Base-by-base conservation (phyloP, 257 asterid genomes). In the Primulina eburnea region DNA sequence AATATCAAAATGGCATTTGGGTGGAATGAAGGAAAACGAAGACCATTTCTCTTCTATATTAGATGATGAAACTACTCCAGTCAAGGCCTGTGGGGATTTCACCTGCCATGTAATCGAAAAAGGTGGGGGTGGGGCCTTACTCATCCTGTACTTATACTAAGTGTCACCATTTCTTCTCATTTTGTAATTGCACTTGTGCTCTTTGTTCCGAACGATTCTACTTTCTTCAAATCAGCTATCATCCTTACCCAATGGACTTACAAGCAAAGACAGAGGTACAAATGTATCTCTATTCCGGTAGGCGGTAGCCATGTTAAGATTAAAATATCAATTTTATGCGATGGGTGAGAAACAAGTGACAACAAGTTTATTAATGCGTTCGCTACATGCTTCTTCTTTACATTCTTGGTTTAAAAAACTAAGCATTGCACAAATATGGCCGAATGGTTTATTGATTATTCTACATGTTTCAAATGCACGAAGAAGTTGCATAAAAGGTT, bases 41-140 rank as follows among this genome's bases (percentile, higher is more conserved):
- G 85, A 65, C 21, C 76, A 71, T 73, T 65, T 80, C 75, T 72
- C 88, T 29, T 78, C 62, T 72, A 64, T 83, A 70, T 76, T 84
- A 64, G 88, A 81, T 64, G 88, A 81, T 74, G 80, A 71, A 71
- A 81, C 86, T 50, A 92, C 98, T 65, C 98, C 98, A 21, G 77
- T 88, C 65, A 90, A 87, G 82, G 95, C 90, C 34, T 92, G 95
- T 68, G 86, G 87, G 62, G 95, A 90, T 76, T 60, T 88, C 75
- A 82, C 84, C 68, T 81, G 84, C 82, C 80, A 78, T 62, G 86
- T 50, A 28, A 75, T 77, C 26, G 63, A 40, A 50, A 50, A 50
- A 14, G 20, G 56, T 75, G 60, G 67, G 21, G 90, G 96, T 87
- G 73, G 47, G 79, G 32, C 60, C 28, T 28, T 50, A 63, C 70